phyloP scores from a whole-genome alignment of 352 stramenopile genomes.

The Phytophthora hibernalis region DNA sequence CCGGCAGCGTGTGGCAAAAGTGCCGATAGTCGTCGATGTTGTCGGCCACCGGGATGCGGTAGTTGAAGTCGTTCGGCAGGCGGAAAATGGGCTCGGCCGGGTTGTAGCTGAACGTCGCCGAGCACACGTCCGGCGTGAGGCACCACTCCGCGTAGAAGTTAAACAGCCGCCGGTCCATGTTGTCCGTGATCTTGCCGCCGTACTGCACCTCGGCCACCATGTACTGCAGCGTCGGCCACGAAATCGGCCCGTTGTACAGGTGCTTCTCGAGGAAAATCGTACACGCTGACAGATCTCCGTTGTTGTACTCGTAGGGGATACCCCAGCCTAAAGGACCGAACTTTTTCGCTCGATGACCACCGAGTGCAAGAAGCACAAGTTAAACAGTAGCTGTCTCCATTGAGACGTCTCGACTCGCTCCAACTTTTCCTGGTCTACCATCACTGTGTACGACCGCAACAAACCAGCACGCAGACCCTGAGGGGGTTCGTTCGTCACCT shows the following conservation, averaged over 20 bases:
- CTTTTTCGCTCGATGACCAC: conserved; percentile 99
- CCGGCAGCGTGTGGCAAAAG: conserved; percentile 95
- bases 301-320: conserved; percentile 99
- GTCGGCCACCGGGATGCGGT: conserved; percentile 93
- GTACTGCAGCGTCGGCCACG: conserved; percentile 98
- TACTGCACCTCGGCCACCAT: conserved; percentile 99
- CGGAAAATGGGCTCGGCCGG: conserved; percentile 94
- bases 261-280: conserved; percentile 99
- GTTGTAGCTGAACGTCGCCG: conserved; percentile 95
- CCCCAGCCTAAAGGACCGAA: conserved; percentile 98
- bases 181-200: conserved; percentile 99
- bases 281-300: conserved; percentile 97
- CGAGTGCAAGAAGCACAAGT: conserved; percentile 98
- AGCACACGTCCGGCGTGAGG: conserved; percentile 88
- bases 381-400: conserved; percentile 97
- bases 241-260: conserved; percentile 98
- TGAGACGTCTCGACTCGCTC: conserved; percentile 96
- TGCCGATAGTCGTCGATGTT: conserved; percentile 96
- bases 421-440: conserved; percentile 99
- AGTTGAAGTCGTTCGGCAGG: conserved; percentile 98
- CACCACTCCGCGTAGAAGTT: conserved; percentile 98
- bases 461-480: conserved; percentile 95
- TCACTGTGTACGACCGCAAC: conserved; percentile 97
- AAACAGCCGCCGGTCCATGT: conserved; percentile 97
- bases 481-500: conserved; percentile 98